These are phyloP conservation scores for Diutina neorugosa DNA, from an alignment of 1,139 yeast genomes.

Conservation along the genomic window DNA sequence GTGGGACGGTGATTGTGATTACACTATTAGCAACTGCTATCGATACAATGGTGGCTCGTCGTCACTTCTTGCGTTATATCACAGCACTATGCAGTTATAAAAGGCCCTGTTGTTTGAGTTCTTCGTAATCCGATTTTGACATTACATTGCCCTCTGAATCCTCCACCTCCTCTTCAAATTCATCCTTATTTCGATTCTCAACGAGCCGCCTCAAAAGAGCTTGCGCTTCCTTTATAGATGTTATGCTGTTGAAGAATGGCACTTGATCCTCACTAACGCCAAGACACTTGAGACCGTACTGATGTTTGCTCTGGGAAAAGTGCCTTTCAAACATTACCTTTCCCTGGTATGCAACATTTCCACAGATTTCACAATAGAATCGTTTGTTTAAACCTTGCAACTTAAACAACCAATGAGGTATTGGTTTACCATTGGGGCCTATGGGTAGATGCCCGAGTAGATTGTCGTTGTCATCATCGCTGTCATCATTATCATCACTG, in stretches of 20 bases:
- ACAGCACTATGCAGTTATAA: too few relatives aligned
- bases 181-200: conserved; percentile 25
- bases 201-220: conserved; percentile 40
- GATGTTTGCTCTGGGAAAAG: conserved; percentile 57
- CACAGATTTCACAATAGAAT: conserved; percentile 80
- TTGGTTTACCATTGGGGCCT: conserved; percentile 85
- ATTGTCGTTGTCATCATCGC: conserved; percentile 20
- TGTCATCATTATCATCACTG: conserved; percentile 13
- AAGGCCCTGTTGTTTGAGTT: conserved; percentile 76
- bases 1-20: too few relatives aligned
- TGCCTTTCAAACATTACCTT: conserved; percentile 62
- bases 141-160: conserved; percentile 90
- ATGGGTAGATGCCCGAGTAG: conserved; percentile 40
- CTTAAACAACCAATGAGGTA: conserved; percentile 89
- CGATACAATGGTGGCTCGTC: too few relatives aligned
- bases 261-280: conserved; percentile 44
- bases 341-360: conserved; percentile 65
- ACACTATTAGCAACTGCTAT: too few relatives aligned
- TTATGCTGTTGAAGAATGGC: conserved; percentile 49
- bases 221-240: conserved; percentile 56
- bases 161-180: conserved; percentile 66
- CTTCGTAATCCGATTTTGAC: conserved; percentile 71
- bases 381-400: conserved; percentile 72
- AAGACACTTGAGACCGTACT: conserved; percentile 59
- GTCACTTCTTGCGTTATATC: too few relatives aligned